These are phyloP conservation scores for Penicillium sp. DNA, from an alignment of 2,329 filamentous ascomycete genomes.

Conservation along the genomic window DNA sequence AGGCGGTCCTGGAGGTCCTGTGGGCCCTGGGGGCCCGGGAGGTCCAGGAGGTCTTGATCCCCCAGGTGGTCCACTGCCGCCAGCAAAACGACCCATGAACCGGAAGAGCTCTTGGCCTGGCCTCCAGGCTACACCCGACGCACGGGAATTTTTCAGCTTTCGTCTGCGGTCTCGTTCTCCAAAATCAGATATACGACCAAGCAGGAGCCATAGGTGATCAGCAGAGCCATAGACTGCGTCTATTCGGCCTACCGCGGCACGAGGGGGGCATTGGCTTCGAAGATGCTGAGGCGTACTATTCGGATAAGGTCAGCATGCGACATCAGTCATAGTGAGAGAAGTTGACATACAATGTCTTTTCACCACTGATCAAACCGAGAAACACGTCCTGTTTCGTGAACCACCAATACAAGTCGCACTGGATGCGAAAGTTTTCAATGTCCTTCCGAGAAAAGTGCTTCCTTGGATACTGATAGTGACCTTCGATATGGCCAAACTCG, in stretches of 20 bases:
- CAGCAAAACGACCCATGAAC: slow-evolving; percentile 35
- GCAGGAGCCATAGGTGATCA: slow-evolving; percentile 80
- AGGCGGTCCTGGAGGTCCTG: slow-evolving; percentile 4
- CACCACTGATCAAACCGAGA: slow-evolving; percentile 85
- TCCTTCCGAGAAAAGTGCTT: slow-evolving; percentile 56
- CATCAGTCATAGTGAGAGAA: background rate
- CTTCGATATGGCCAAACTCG: slow-evolving; percentile 53
- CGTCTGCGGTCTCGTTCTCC: slow-evolving; percentile 72
- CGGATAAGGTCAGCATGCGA: slow-evolving; percentile 23
- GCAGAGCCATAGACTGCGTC: slow-evolving; percentile 84
- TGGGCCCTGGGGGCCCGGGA: slow-evolving; percentile 4
- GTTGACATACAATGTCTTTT: slow-evolving; percentile 72
- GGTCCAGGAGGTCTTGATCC: slow-evolving; percentile 11
- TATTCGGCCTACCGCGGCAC: slow-evolving; percentile 73
- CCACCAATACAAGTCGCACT: slow-evolving; percentile 93
- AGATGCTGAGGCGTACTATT: slow-evolving; percentile 72
- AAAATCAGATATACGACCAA: slow-evolving; percentile 79
- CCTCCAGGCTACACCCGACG: slow-evolving; percentile 58
- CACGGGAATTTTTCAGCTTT: slow-evolving; percentile 69
- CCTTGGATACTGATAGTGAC: slow-evolving; percentile 21
- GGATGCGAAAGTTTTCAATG: slow-evolving; percentile 74
- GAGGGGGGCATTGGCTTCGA: slow-evolving; percentile 86
- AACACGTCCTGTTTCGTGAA: slow-evolving; percentile 92
- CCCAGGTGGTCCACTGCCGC: slow-evolving; percentile 10
- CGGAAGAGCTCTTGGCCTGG: slow-evolving; percentile 52